A percentile compares a stretch with the other conserved stretches of the same genome.
Conservation (phyloP, 148 eudicot genomes). For the Rhododendron ovatum region DNA sequence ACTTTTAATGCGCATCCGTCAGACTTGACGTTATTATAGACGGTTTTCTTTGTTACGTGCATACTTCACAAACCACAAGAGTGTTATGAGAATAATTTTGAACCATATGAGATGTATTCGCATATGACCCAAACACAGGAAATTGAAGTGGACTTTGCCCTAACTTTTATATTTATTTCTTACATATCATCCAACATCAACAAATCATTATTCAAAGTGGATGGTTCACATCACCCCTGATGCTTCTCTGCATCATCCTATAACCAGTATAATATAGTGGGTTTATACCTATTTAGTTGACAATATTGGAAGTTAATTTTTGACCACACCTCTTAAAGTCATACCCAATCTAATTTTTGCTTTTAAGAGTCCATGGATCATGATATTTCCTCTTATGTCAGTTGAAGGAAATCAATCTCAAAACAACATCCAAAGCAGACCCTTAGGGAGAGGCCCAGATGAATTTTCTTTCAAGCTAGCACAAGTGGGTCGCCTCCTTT, state of each 20-base stretch:
- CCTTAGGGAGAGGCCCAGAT: constrained; percentile 23
- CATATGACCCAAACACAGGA: too few species aligned
- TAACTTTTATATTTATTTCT: neutral
- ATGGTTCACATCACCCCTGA: constrained; percentile 5
- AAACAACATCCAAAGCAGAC: constrained; percentile 16
- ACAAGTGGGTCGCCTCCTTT: constrained; percentile 18
- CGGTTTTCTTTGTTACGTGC: too few species aligned
- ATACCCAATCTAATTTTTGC: constrained; percentile 11
- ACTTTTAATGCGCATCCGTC: too few species aligned
- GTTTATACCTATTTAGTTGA: constrained; percentile 30
- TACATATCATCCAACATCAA: too few species aligned
- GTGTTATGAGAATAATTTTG: too few species aligned
- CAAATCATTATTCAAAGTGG: neutral
- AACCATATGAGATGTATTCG: too few species aligned
- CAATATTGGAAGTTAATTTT: constrained; percentile 16
- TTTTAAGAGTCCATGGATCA: constrained; percentile 21
- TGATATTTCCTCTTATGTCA: neutral
- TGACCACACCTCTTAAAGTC: constrained; percentile 34
- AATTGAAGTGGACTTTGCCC: too few species aligned
- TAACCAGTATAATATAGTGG: constrained; percentile 19
- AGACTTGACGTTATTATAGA: too few species aligned
- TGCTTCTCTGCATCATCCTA: constrained; percentile 5
- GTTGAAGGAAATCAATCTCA: neutral
- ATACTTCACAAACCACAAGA: too few species aligned
- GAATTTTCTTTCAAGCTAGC: constrained; percentile 18